Percentiles rank a stretch among this genome's conserved stretches.
Conservation (phyloP, 257 asterid genomes). For the Nicotiana noctiflora region DNA sequence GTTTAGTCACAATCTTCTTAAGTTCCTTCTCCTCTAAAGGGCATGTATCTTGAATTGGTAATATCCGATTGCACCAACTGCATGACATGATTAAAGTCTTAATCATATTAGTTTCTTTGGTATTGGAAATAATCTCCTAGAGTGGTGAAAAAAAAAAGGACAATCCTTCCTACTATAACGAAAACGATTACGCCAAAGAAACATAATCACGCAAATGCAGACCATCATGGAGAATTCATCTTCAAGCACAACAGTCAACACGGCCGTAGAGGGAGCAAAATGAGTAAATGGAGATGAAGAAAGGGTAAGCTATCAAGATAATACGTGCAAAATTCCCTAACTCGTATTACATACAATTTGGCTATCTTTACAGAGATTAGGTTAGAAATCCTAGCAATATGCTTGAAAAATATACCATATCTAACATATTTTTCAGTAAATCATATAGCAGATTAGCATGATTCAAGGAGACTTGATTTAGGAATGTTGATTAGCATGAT, state of each 20-base stretch:
- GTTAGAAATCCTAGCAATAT: no score
- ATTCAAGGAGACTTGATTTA: no score
- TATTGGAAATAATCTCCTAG: background rate
- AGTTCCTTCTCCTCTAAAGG: slow-evolving; percentile 32
- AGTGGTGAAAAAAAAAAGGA: background rate
- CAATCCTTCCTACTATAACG: background rate
- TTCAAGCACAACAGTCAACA: no score
- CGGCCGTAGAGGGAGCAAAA: no score
- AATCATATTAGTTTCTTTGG: background rate
- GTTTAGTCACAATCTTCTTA: slow-evolving; percentile 22
- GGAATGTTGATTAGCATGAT: no score
- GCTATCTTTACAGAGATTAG: no score
- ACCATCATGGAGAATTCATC: no score
- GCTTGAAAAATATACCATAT: no score
- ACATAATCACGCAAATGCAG: background rate
- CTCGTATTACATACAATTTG: background rate
- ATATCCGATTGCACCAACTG: slow-evolving; percentile 51
- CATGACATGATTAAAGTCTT: slow-evolving; percentile 7
- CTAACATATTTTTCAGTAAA: no score
- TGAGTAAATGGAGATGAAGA: no score
- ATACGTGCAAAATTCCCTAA: background rate
- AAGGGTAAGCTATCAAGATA: background rate
- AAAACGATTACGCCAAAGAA: background rate
- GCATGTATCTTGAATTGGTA: slow-evolving; percentile 47
- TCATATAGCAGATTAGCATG: no score